Conservation (phyloP, 805 yeast genomes). For the Teunomyces atbi region DNA sequence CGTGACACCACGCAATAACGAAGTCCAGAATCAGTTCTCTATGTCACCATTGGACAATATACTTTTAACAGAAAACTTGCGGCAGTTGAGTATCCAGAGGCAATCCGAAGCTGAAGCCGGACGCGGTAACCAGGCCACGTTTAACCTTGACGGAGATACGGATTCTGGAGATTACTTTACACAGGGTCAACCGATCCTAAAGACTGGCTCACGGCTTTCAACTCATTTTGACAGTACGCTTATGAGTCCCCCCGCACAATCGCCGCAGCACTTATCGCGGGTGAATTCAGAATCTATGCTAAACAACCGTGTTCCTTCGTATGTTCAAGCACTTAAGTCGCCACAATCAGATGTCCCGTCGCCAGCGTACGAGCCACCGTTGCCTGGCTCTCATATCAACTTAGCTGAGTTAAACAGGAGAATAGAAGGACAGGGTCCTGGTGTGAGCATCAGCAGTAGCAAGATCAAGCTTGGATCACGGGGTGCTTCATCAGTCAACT, state of each 20-base stretch:
- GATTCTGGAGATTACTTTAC: constrained; percentile 34
- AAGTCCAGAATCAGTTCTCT: constrained; percentile 23
- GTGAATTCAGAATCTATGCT: constrained; percentile 48
- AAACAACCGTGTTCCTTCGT: constrained; percentile 76
- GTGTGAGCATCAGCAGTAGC: background rate
- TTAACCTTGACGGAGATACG: constrained; percentile 32
- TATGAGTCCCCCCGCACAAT: constrained; percentile 40
- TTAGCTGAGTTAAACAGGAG: constrained; percentile 26
- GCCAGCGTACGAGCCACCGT: constrained; percentile 66
- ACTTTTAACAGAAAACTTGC: constrained; percentile 51
- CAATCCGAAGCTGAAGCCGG: constrained; percentile 35
- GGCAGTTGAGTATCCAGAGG: constrained; percentile 50
- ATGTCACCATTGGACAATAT: constrained; percentile 41
- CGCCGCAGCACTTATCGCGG: constrained; percentile 55
- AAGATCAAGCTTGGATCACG: constrained; percentile 22
- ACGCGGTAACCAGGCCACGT: constrained; percentile 31
- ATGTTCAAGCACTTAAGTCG: constrained; percentile 69
- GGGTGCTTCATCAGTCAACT: constrained; percentile 24
- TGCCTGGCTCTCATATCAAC: constrained; percentile 39
- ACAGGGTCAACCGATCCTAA: constrained; percentile 12
- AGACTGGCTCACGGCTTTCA: constrained; percentile 1
- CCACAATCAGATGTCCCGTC: constrained; percentile 51
- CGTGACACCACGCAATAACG: constrained; percentile 32
- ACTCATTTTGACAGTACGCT: background rate
- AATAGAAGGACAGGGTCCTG: constrained; percentile 21